Evolutionary conservation across 768 basidiomycete species (phyloP).

Genomic region (Tylopilus felleus): DNA sequence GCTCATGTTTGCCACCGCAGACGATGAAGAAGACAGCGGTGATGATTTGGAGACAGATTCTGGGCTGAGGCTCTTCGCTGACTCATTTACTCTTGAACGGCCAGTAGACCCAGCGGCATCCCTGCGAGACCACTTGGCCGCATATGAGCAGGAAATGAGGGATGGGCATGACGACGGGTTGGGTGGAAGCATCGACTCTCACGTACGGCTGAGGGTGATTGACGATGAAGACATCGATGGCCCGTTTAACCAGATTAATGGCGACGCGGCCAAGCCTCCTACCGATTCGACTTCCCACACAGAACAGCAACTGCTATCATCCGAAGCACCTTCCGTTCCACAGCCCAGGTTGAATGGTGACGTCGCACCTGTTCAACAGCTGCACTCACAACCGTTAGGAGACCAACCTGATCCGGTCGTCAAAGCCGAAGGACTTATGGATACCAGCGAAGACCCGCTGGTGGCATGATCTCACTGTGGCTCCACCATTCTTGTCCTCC

Average conservation of each 20-base stretch:
- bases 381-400: constrained; percentile 47
- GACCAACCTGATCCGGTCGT: constrained; percentile 52
- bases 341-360: constrained; percentile 48
- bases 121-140: constrained; percentile 59
- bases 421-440: constrained; percentile 63
- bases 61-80: constrained; percentile 46
- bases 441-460: constrained; percentile 60
- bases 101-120: constrained; percentile 52
- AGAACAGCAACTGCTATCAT: constrained; percentile 26
- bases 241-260: constrained; percentile 31
- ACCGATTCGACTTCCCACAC: constrained; percentile 19
- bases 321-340: constrained; percentile 47
- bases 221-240: constrained; percentile 34
- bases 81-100: constrained; percentile 43
- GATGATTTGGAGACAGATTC: constrained; percentile 41
- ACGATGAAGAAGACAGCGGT: constrained; percentile 59
- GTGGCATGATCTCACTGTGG: constrained; percentile 29
- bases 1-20: constrained; percentile 60
- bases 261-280: constrained; percentile 33
- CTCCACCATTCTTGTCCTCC: not conserved
- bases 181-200: constrained; percentile 16
- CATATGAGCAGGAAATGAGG: constrained; percentile 52
- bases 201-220: constrained; percentile 28
- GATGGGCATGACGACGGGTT: constrained; percentile 32
- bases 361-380: constrained; percentile 44